phyloP scores from a whole-genome alignment of 768 basidiomycete species.

The Coprinopsis marcescibilis region DNA sequence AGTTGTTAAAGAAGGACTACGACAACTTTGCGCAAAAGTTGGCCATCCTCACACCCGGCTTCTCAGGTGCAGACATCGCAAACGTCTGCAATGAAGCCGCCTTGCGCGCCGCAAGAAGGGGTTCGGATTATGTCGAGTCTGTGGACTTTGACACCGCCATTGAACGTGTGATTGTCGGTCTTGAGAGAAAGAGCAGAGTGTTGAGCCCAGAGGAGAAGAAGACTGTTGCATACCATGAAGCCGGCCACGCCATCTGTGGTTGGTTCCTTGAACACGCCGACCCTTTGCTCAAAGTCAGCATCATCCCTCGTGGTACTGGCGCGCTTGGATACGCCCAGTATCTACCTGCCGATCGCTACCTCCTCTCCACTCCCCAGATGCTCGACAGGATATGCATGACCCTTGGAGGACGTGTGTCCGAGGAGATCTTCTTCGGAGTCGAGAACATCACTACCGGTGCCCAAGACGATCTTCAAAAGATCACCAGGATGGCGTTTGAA shows the following conservation, averaged over 20 bases:
- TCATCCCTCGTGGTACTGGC: conserved; percentile 94
- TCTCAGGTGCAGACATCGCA: conserved; percentile 98
- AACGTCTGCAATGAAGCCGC: conserved; percentile 99
- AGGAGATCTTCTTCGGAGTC: conserved; percentile 93
- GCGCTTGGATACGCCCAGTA: conserved; percentile 98
- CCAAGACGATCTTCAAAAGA: conserved; percentile 97
- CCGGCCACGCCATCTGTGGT: conserved; percentile 96
- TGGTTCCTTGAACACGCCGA: conserved; percentile 99
- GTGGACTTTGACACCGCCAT: conserved; percentile 95
- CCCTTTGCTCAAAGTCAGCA: conserved; percentile 94
- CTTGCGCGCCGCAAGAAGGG: conserved; percentile 84
- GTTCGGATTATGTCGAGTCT: conserved; percentile 72
- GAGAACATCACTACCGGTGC: conserved; percentile 97
- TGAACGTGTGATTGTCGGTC: conserved; percentile 94
- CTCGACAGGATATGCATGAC: conserved; percentile 97
- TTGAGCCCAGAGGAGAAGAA: conserved; percentile 95
- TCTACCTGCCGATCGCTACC: conserved; percentile 91
- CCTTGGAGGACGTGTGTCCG: conserved; percentile 93
- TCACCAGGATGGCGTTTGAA: conserved; percentile 96
- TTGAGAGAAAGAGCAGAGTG: conserved; percentile 93
- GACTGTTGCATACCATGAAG: conserved; percentile 98
- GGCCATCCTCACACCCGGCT: conserved; percentile 93
- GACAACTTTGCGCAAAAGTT: conserved; percentile 81
- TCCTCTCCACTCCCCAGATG: conserved; percentile 93
- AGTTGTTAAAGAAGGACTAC: conserved; percentile 43